A percentile compares a stretch with the other conserved stretches of the same genome.
Conservation (phyloP, 768 basidiomycete species). For the Tricholoma furcatifolium region DNA sequence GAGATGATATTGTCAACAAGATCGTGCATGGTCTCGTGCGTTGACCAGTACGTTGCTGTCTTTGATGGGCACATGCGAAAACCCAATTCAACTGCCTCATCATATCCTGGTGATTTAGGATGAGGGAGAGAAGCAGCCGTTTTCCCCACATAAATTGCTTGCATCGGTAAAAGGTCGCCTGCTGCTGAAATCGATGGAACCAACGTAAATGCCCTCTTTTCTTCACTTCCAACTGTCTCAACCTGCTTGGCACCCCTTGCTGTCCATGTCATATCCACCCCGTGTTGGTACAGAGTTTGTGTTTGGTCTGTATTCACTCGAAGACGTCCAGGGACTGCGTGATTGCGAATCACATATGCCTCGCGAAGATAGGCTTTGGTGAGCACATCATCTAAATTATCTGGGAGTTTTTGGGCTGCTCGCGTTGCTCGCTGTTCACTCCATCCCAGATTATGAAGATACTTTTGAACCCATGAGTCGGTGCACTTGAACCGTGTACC, state of each 20-base stretch:
- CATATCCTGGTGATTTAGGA: not conserved
- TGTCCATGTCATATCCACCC: conserved; percentile 25
- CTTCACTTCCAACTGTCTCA: conserved; percentile 23
- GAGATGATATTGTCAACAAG: conserved; percentile 24
- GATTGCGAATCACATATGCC: conserved; percentile 27
- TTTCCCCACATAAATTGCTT: conserved; percentile 27
- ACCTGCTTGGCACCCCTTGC: conserved; percentile 25
- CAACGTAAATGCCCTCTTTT: conserved; percentile 36
- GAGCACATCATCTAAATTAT: not conserved
- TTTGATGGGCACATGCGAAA: conserved; percentile 8
- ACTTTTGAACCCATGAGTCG: conserved; percentile 21
- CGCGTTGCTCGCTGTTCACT: conserved; percentile 22
- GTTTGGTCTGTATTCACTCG: conserved; percentile 37
- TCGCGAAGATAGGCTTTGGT: conserved; percentile 21
- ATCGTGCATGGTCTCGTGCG: conserved; percentile 20
- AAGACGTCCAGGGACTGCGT: conserved; percentile 26
- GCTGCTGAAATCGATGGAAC: conserved; percentile 26
- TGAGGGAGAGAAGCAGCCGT: conserved; percentile 11
- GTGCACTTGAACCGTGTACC: conserved; percentile 26
- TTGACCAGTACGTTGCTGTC: conserved; percentile 26
- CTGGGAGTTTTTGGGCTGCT: conserved; percentile 23
- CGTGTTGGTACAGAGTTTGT: conserved; percentile 27
- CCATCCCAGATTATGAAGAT: conserved; percentile 22
- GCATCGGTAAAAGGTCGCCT: conserved; percentile 27
- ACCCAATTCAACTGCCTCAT: not conserved